These are phyloP conservation scores for Daldinia sp. DNA, from an alignment of 2,329 filamentous ascomycete species.

Conservation along the genomic window DNA sequence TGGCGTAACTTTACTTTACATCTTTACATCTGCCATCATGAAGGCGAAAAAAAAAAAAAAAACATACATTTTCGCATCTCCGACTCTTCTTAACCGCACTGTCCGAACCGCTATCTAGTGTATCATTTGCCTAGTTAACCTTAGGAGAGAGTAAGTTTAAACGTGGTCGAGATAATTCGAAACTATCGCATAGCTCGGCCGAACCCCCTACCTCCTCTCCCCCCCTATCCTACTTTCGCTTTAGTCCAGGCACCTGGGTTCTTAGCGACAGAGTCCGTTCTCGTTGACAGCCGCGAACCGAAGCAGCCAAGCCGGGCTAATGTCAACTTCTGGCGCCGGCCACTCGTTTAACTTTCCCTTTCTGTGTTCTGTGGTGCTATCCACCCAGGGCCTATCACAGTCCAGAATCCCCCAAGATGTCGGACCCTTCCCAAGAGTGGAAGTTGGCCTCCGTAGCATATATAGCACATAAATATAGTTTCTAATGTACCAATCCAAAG, in stretches of 20 bases:
- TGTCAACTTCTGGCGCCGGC: conserved; percentile 10
- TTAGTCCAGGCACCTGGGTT: conserved; percentile 20
- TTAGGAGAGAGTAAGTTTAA: no score
- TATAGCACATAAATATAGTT: conserved; percentile 12
- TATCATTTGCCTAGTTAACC: no score
- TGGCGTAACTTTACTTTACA: not conserved
- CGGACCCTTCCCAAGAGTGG: conserved; percentile 23
- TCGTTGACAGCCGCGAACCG: conserved; percentile 10
- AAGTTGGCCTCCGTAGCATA: conserved; percentile 20
- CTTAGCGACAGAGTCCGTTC: conserved; percentile 9
- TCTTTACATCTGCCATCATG: not conserved
- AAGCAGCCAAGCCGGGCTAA: conserved; percentile 13
- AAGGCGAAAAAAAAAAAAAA: no score
- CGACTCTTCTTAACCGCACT: no score
- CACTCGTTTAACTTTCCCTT: conserved; percentile 8
- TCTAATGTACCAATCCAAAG: not conserved
- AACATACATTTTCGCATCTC: no score
- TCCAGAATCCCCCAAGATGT: conserved; percentile 11
- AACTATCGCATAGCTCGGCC: not conserved
- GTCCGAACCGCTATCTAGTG: no score
- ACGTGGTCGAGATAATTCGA: not conserved
- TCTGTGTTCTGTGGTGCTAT: not conserved
- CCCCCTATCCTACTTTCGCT: not conserved
- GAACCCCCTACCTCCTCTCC: not conserved
- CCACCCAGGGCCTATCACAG: conserved; percentile 4